These are phyloP conservation scores for Hibiscus trionum DNA, from an alignment of 345 rosid genomes.

Conservation along the genomic window DNA sequence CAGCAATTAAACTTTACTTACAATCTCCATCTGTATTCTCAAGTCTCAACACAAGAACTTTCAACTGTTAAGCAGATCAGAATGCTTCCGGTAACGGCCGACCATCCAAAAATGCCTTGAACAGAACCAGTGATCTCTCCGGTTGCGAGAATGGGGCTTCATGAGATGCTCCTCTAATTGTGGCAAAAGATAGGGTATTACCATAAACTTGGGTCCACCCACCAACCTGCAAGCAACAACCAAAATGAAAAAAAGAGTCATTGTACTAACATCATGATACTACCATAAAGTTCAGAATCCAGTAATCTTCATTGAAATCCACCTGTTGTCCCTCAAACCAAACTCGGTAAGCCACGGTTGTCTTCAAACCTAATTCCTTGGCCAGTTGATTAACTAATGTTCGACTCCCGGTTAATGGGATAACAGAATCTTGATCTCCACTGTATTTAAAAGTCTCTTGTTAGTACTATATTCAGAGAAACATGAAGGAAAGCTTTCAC, in stretches of 20 bases:
- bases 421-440: slow-evolving; percentile 97
- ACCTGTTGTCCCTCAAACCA: slow-evolving; percentile 96
- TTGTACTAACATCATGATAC: background rate
- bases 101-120: slow-evolving; percentile 58
- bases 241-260: slow-evolving; percentile 22
- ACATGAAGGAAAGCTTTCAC: background rate
- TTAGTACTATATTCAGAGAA: background rate
- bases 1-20: slow-evolving; percentile 25
- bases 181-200: slow-evolving; percentile 73
- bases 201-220: slow-evolving; percentile 97
- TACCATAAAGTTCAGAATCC: background rate
- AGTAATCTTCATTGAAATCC: slow-evolving; percentile 4
- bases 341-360: slow-evolving; percentile 65
- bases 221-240: slow-evolving; percentile 75
- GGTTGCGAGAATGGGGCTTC: slow-evolving; percentile 98
- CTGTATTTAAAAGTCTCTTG: slow-evolving; percentile 28
- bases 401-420: slow-evolving; percentile 83
- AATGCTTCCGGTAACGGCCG: slow-evolving; percentile 66
- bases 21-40: slow-evolving; percentile 20
- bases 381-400: slow-evolving; percentile 56
- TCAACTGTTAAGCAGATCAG: slow-evolving; percentile 34
- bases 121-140: slow-evolving; percentile 80
- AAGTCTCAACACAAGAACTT: background rate
- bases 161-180: slow-evolving; percentile 91
- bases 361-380: slow-evolving; percentile 42